Conservation (phyloP, 495 filamentous ascomycete genomes). For the Stereocaulon alpinum region DNA sequence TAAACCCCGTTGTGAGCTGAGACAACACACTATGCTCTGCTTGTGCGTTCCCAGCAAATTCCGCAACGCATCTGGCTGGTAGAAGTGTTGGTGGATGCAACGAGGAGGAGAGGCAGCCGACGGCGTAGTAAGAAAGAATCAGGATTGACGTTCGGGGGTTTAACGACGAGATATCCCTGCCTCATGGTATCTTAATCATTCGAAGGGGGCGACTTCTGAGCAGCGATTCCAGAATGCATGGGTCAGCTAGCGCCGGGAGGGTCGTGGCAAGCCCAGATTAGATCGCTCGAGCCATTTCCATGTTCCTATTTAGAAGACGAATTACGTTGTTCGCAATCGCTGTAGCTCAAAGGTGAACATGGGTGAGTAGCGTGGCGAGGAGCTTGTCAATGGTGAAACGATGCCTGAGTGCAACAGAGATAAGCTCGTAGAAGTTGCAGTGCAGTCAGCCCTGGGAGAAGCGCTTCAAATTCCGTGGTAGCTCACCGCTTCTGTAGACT, state of each 20-base stretch:
- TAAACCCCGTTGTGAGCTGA: not conserved
- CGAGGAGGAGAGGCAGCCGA: not conserved
- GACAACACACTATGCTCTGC: not conserved
- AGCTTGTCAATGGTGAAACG: not conserved
- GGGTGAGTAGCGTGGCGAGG: conserved; percentile 10
- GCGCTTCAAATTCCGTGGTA: conserved; percentile 3
- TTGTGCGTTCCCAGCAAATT: not conserved
- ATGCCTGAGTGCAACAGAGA: not conserved
- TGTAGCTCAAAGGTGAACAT: conserved; percentile 11
- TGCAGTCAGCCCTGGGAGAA: not conserved
- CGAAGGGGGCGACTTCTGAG: not conserved
- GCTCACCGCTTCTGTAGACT: not conserved
- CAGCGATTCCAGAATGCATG: not conserved
- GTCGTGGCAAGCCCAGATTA: not conserved
- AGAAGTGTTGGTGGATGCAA: not conserved
- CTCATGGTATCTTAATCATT: not conserved
- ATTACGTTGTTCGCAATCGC: not conserved
- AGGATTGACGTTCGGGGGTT: not conserved
- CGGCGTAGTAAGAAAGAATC: not conserved
- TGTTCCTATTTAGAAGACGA: not conserved
- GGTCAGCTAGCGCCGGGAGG: not conserved
- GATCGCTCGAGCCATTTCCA: not conserved
- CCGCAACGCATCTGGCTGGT: no score
- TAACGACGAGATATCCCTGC: not conserved
- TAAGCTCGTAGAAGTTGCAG: no score